phyloP scores from a whole-genome alignment of 257 asterid species.

The Scutellaria barbata region DNA sequence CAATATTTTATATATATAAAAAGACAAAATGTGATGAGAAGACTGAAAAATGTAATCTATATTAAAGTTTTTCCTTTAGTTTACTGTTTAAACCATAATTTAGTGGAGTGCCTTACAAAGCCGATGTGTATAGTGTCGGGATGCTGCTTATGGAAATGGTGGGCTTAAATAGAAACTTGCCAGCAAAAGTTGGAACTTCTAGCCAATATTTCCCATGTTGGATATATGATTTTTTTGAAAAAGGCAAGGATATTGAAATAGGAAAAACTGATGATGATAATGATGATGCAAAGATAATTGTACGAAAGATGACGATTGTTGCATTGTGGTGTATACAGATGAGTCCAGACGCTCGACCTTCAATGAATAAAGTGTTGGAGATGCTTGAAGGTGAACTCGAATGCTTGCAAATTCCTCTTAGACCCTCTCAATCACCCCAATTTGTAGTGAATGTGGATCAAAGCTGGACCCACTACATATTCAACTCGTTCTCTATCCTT shows the following conservation, averaged over 20 bases:
- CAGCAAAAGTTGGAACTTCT: not conserved
- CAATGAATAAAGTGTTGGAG: conserved; percentile 39
- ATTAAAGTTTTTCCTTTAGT: too few relatives aligned
- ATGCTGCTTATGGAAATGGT: too few relatives aligned
- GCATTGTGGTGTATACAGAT: conserved; percentile 14
- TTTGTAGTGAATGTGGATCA: not conserved
- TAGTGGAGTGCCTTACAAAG: too few relatives aligned
- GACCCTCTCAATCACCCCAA: not conserved
- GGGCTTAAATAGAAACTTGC: too few relatives aligned
- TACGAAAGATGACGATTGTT: conserved; percentile 33
- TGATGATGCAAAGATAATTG: not conserved
- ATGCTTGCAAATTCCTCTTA: conserved; percentile 25
- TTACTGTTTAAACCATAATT: too few relatives aligned
- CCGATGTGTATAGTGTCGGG: too few relatives aligned
- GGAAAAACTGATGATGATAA: not conserved
- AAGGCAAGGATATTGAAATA: too few relatives aligned
- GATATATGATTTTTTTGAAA: too few relatives aligned
- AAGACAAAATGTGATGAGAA: not conserved
- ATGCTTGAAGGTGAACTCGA: conserved; percentile 46
- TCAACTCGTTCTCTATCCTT: conserved; percentile 18
- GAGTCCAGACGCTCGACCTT: conserved; percentile 39
- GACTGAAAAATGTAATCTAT: too few relatives aligned
- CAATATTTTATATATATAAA: not conserved
- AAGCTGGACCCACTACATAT: not conserved
- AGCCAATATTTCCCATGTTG: conserved; percentile 22